Percentiles rank a stretch among this genome's conserved stretches.
phyloP scores from a whole-genome alignment of 192 early-diverging fungal species.

The Linnemannia hyalina region DNA sequence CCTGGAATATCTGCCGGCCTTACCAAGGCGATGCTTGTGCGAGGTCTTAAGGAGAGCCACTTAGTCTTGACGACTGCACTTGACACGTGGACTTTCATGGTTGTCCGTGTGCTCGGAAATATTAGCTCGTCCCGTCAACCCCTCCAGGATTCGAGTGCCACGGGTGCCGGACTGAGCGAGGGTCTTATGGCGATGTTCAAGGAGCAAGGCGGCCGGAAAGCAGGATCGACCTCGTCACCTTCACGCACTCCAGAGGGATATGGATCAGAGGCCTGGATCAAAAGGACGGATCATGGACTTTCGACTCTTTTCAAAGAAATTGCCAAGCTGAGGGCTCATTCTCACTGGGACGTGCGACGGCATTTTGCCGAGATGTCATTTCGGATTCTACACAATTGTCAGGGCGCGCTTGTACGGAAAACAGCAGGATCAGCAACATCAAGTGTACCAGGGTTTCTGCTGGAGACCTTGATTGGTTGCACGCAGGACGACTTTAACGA shows the following conservation, averaged over 20 bases:
- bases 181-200: conserved; percentile 39
- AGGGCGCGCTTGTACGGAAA: neutral
- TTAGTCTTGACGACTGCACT: conserved; percentile 11
- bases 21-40: conserved; percentile 18
- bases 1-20: conserved; percentile 35
- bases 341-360: conserved; percentile 40
- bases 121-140: neutral
- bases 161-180: neutral
- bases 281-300: conserved; percentile 17
- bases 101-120: conserved; percentile 16
- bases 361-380: conserved; percentile 30
- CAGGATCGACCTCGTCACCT: neutral
- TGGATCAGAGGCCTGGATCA: conserved; percentile 29
- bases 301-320: conserved; percentile 33
- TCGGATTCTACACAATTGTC: conserved; percentile 29
- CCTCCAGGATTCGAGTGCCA: neutral
- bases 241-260: neutral
- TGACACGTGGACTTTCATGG: conserved; percentile 35
- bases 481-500: conserved; percentile 43
- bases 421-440: neutral
- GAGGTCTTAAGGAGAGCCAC: conserved; percentile 49
- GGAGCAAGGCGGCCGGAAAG: neutral
- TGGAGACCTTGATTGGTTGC: conserved; percentile 39
- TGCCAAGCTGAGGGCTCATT: conserved; percentile 16
- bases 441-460: conserved; percentile 27